Evolutionary conservation across 495 filamentous ascomycete genomes (phyloP).

Genomic region (Friedmanniomyces simplex): DNA sequence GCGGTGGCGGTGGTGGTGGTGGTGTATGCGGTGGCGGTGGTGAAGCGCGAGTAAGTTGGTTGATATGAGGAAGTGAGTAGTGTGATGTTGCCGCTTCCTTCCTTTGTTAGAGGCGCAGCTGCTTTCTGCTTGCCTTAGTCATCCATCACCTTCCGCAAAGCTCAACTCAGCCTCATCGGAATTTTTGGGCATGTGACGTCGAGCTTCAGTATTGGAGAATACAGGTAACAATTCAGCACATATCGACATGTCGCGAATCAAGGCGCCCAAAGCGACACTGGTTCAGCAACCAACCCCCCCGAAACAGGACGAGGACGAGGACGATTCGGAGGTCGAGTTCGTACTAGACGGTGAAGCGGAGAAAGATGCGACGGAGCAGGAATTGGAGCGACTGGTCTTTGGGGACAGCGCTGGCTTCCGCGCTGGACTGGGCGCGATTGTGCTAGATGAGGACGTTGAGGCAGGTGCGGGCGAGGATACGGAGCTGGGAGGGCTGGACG

Average conservation of each 20-base stretch:
- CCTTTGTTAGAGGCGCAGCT: too few relatives aligned
- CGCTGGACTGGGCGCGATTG: slow-evolving; percentile 47
- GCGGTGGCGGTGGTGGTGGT: too few relatives aligned
- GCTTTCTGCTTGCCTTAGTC: too few relatives aligned
- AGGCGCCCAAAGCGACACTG: neutral
- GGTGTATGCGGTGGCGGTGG: too few relatives aligned
- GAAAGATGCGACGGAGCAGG: slow-evolving; percentile 71
- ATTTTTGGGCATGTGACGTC: neutral
- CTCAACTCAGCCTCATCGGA: too few relatives aligned
- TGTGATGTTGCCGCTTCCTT: too few relatives aligned
- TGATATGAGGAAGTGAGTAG: too few relatives aligned
- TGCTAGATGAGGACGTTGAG: slow-evolving; percentile 23
- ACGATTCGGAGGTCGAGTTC: slow-evolving; percentile 12
- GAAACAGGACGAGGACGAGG: slow-evolving; percentile 11
- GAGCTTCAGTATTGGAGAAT: neutral
- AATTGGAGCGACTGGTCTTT: slow-evolving; percentile 76
- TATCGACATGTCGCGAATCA: neutral
- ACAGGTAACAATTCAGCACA: too few relatives aligned
- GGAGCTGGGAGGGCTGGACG: slow-evolving; percentile 41
- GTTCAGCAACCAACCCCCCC: slow-evolving; percentile 14
- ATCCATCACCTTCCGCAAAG: too few relatives aligned
- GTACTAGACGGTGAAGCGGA: slow-evolving; percentile 33
- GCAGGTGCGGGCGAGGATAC: slow-evolving; percentile 27
- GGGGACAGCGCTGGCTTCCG: slow-evolving; percentile 75
- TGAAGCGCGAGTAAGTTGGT: too few relatives aligned